phyloP scores from a whole-genome alignment of 108 stramenopile genomes.

The Aurantiochytrium sp. region DNA sequence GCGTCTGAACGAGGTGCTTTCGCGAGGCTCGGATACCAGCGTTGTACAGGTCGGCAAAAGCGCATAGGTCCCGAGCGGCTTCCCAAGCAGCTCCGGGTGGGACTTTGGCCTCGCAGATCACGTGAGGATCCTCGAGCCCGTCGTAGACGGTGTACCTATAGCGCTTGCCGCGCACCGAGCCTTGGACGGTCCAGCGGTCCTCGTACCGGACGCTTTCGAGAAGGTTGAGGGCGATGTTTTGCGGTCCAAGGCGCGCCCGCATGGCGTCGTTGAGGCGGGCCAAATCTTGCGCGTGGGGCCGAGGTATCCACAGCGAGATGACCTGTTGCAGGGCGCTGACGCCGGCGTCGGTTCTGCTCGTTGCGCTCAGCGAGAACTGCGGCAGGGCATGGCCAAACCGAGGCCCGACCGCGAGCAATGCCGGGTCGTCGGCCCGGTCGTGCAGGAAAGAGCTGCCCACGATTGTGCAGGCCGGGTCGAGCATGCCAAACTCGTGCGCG shows the following conservation, averaged over 20 bases:
- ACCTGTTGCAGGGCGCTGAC: slow-evolving; percentile 90
- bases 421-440: background rate
- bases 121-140: too few species aligned
- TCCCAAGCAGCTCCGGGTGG: slow-evolving; percentile 70
- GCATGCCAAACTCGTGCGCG: background rate
- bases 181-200: background rate
- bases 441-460: background rate
- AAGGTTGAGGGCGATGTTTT: background rate
- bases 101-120: too few species aligned
- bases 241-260: slow-evolving; percentile 3
- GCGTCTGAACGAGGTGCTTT: slow-evolving; percentile 73
- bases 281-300: slow-evolving; percentile 45
- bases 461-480: background rate
- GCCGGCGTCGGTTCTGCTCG: slow-evolving; percentile 84
- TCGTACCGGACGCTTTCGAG: slow-evolving; percentile 29
- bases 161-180: background rate
- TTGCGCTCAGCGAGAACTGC: background rate
- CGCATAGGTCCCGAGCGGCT: too few species aligned
- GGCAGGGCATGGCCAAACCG: background rate
- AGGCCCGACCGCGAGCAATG: background rate
- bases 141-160: background rate
- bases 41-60: slow-evolving; percentile 56
- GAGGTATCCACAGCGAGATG: slow-evolving; percentile 59
- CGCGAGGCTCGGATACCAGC: slow-evolving; percentile 75
- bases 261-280: slow-evolving; percentile 41